phyloP scores from a whole-genome alignment of 2,329 filamentous ascomycete species.

The Aspergillus ochraceoroseus region DNA sequence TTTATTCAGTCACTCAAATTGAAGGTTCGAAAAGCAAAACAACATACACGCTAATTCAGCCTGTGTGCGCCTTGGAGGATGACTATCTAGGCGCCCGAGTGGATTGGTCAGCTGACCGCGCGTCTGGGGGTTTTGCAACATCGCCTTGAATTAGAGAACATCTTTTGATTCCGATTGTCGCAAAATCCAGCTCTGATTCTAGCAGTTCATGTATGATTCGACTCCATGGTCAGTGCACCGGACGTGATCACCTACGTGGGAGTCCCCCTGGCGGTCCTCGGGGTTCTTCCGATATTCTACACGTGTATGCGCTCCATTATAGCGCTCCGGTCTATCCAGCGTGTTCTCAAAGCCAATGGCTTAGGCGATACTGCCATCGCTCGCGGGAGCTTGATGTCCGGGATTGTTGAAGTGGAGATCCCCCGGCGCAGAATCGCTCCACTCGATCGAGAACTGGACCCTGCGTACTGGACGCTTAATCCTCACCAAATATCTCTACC shows the following conservation, averaged over 20 bases:
- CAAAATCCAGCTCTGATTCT: no score
- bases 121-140: no score
- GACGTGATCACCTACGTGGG: conserved; percentile 7
- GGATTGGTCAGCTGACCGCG: no score
- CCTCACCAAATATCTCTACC: conserved; percentile 1
- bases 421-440: conserved; percentile 3
- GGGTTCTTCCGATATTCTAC: conserved; percentile 6
- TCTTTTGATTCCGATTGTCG: no score
- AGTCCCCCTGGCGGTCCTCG: conserved; percentile 3
- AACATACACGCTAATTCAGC: no score
- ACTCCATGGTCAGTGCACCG: conserved; percentile 1
- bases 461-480: conserved; percentile 1
- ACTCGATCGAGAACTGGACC: background rate
- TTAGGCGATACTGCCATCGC: background rate
- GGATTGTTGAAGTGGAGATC: conserved; percentile 3
- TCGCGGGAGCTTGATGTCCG: conserved; percentile 2
- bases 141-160: no score
- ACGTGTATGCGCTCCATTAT: conserved; percentile 3
- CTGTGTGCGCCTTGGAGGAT: no score
- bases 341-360: background rate
- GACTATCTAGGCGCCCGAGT: no score
- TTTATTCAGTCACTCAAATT: no score
- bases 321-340: conserved; percentile 2
- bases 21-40: no score
- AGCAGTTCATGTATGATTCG: no score